Evolutionary conservation across 106 monocot species (phyloP), one percentile per base, ranked within the genome.

Genomic region (Acanthochlamys bracteata): DNA sequence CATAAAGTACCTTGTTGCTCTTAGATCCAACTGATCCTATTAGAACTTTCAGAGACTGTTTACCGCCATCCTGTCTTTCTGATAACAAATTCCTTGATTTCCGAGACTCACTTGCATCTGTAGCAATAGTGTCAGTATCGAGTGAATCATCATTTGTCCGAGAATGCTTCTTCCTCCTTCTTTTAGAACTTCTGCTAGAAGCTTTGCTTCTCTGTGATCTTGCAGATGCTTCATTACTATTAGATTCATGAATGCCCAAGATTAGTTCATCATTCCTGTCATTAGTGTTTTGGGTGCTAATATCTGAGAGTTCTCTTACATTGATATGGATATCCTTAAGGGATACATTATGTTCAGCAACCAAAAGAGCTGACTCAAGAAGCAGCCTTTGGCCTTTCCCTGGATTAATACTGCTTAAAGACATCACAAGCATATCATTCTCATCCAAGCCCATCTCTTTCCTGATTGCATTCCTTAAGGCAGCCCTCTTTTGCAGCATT

Each of bases 11-110:
- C 64, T 93, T 93, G 42, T 93, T 93, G 78, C 93, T 93, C 79
- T 93, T 93, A 41, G 89, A 93, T 78, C 93, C 93, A 74, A 93
- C 51, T 7, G 93, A 93, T 47, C 93, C 93, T 67, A 93, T 86
- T 49, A 93, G 56, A 61, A 93, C 70, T 83, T 81, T 89, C 56
- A 89, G 79, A 55, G 58, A 25, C 43, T 78, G 63, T 27, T 73
- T 67, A 69, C 68, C 45, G 47, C 26, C 62, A 19, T 15, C 62
- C 19, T 69, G 41, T 49, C 12, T 60, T 42, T 79, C 56, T 41
- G 78, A 66, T 62, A 89, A 42, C 57, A 93, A 76, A n/a, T 61
- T 79, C 41, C 86, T 83, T 60, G 14, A 45, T 47, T 20, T 55
- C 33, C 9, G 69, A 4, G 24, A 20, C 15, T 67, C 70, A 24